A percentile compares a stretch with the other conserved stretches of the same genome.
Conservation (phyloP, 805 yeast species). For the Cyberlindnera xylosilytica region DNA sequence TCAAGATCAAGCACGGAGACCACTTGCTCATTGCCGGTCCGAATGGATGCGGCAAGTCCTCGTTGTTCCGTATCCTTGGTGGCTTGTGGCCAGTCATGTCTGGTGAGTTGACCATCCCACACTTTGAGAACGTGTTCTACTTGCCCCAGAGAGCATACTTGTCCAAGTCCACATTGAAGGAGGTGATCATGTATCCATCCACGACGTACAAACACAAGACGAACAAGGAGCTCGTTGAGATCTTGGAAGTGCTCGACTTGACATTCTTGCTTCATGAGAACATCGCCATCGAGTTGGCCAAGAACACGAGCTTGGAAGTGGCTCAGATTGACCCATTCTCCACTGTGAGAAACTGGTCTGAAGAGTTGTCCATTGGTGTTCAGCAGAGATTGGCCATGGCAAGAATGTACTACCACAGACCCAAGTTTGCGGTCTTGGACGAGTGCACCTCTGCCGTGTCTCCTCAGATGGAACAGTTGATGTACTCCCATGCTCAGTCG, state of each 20-base stretch:
- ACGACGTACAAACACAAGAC: slow-evolving; percentile 49
- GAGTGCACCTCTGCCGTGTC: slow-evolving; percentile 96
- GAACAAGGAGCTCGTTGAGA: slow-evolving; percentile 47
- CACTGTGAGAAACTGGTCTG: slow-evolving; percentile 77
- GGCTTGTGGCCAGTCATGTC: slow-evolving; percentile 85
- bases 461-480: slow-evolving; percentile 83
- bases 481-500: slow-evolving; percentile 79
- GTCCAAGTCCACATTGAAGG: slow-evolving; percentile 61
- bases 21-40: slow-evolving; percentile 92
- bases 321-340: slow-evolving; percentile 51
- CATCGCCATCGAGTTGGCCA: slow-evolving; percentile 34
- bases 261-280: slow-evolving; percentile 53
- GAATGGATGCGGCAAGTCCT: slow-evolving; percentile 94
- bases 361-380: slow-evolving; percentile 84
- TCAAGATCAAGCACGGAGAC: slow-evolving; percentile 75
- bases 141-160: slow-evolving; percentile 91
- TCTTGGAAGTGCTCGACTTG: slow-evolving; percentile 55
- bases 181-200: slow-evolving; percentile 88
- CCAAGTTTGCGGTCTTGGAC: slow-evolving; percentile 91
- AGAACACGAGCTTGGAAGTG: slow-evolving; percentile 28
- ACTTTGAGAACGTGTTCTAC: slow-evolving; percentile 68
- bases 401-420: slow-evolving; percentile 83
- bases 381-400: slow-evolving; percentile 95
- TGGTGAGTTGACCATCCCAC: slow-evolving; percentile 60
- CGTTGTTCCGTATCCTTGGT: slow-evolving; percentile 84